These are phyloP conservation scores for Trametes polyzona DNA, from an alignment of 1,284 basidiomycete species.

Conservation along the genomic window DNA sequence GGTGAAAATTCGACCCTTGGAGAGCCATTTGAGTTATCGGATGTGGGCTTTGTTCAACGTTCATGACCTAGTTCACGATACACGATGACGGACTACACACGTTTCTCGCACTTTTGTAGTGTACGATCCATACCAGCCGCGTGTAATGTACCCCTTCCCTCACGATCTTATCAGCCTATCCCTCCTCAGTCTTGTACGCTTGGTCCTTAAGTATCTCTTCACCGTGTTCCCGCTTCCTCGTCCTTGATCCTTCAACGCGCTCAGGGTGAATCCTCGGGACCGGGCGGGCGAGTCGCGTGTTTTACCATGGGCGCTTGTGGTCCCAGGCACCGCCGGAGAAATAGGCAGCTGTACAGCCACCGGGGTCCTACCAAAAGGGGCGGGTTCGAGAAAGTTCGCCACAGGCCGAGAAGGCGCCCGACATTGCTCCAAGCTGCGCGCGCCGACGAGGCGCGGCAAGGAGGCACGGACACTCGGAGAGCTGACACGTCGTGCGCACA, in stretches of 20 bases:
- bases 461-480: background rate
- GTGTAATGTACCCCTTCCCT: background rate
- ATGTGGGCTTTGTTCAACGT: background rate
- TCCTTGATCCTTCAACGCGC: background rate
- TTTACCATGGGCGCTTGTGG: background rate
- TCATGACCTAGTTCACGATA: background rate
- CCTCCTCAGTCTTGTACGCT: background rate
- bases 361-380: slow-evolving; percentile 9
- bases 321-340: background rate
- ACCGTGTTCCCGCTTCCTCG: background rate
- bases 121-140: background rate
- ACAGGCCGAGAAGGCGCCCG: background rate
- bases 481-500: slow-evolving; percentile 6
- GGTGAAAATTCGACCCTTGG: too few relatives aligned
- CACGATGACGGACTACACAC: background rate
- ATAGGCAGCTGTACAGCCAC: slow-evolving; percentile 9
- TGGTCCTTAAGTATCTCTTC: background rate
- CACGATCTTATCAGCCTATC: too few relatives aligned
- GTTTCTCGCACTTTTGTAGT: background rate
- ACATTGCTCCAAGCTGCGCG: slow-evolving; percentile 1
- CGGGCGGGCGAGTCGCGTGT: too few relatives aligned
- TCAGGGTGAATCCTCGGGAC: too few relatives aligned
- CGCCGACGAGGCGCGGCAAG: background rate
- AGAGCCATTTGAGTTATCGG: too few relatives aligned
- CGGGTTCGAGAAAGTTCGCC: slow-evolving; percentile 15